phyloP scores from a whole-genome alignment of 169 alveolate species.

The Cryptosporidium ubiquitum region DNA sequence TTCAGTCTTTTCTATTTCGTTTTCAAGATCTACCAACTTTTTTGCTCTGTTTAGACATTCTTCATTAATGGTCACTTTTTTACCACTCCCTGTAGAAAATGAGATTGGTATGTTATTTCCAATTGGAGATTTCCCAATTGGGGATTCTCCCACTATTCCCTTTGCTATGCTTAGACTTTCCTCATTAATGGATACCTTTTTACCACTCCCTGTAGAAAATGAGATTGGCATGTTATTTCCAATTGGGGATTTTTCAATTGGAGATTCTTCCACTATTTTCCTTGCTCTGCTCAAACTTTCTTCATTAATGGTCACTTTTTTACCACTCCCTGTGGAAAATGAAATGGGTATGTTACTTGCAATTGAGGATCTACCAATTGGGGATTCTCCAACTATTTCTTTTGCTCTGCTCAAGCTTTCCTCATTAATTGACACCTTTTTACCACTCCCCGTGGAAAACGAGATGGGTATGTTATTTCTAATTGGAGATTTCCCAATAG shows the following conservation, averaged over 20 bases:
- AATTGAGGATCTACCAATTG: not conserved
- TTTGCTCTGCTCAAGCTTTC: not conserved
- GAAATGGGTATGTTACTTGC: not conserved
- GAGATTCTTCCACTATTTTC: not conserved
- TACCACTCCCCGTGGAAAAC: conserved; percentile 40
- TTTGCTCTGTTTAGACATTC: not conserved
- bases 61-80: not conserved
- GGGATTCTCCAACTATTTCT: not conserved
- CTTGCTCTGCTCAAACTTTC: not conserved
- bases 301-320: not conserved
- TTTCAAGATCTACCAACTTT: not conserved
- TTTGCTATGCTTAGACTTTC: not conserved
- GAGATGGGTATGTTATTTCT: not conserved
- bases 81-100: conserved; percentile 19
- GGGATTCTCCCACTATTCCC: not conserved
- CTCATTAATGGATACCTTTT: not conserved
- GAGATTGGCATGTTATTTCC: not conserved
- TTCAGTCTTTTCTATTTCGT: not conserved
- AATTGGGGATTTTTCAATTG: not conserved
- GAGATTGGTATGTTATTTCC: not conserved
- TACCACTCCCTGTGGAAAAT: conserved; percentile 19
- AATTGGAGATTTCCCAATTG: not conserved
- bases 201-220: conserved; percentile 58
- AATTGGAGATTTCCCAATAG: not conserved
- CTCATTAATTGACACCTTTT: not conserved